phyloP scores from a whole-genome alignment of 208 protist species.

The Crithidia brevicula region DNA sequence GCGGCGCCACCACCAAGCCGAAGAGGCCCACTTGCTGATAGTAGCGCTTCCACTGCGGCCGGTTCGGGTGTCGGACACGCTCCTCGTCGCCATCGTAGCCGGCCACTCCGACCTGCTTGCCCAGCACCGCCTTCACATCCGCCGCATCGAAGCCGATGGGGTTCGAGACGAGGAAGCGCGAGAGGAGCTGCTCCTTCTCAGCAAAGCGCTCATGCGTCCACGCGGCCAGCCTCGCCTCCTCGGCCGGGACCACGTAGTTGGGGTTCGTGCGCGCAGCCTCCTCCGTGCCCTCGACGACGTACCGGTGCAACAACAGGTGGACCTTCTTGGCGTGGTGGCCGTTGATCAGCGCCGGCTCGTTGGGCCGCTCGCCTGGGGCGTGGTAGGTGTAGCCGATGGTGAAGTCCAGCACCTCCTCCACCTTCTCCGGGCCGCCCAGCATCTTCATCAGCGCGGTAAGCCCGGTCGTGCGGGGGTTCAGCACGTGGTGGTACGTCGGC shows the following conservation, averaged over 20 bases:
- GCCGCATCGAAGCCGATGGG: conserved; percentile 67
- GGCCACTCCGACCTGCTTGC: conserved; percentile 47
- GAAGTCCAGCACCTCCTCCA: conserved; percentile 86
- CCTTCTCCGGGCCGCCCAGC: conserved; percentile 53
- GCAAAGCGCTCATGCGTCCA: conserved; percentile 83
- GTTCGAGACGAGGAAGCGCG: conserved; percentile 66
- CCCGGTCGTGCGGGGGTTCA: conserved; percentile 84
- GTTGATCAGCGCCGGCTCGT: conserved; percentile 74
- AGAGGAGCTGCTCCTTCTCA: conserved; percentile 84
- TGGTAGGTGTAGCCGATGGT: conserved; percentile 89
- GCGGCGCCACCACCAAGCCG: conserved; percentile 10
- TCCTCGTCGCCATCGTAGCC: conserved; percentile 62
- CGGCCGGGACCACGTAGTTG: conserved; percentile 35
- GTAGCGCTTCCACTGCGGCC: conserved; percentile 24
- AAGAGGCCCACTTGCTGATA: conserved; percentile 29
- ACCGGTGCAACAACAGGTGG: conserved; percentile 69
- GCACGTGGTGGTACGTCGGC: conserved; percentile 72
- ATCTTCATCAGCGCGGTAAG: conserved; percentile 73
- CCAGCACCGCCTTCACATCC: conserved; percentile 61
- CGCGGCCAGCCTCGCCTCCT: conserved; percentile 42
- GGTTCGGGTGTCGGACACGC: conserved; percentile 22
- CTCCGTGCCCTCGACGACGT: conserved; percentile 35
- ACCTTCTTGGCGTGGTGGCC: conserved; percentile 71
- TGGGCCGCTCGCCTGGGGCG: conserved; percentile 50
- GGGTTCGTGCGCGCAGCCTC: conserved; percentile 12